These are phyloP conservation scores for Rhizodiscina lignyota DNA, from an alignment of 495 filamentous ascomycete genomes.

Conservation along the genomic window DNA sequence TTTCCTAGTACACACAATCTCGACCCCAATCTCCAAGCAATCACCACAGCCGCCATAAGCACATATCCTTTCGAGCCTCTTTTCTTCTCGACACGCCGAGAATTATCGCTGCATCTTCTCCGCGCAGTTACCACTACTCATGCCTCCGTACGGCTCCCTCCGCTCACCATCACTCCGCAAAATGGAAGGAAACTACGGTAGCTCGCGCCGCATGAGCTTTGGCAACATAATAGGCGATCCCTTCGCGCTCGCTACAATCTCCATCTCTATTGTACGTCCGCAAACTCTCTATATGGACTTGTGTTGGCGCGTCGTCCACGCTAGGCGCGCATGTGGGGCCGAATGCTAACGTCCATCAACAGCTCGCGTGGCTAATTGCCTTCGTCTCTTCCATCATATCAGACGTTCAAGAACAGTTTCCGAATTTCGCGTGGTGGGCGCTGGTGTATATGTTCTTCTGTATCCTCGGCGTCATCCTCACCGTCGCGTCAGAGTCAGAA, in stretches of 20 bases:
- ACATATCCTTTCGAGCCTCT: too few relatives aligned
- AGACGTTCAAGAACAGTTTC: slow-evolving; percentile 38
- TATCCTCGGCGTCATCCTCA: slow-evolving; percentile 61
- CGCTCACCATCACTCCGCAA: slow-evolving; percentile 62
- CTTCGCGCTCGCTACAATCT: slow-evolving; percentile 86
- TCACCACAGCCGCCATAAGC: too few relatives aligned
- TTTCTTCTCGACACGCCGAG: too few relatives aligned
- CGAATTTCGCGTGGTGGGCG: slow-evolving; percentile 83
- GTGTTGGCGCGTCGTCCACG: not conserved
- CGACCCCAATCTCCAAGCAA: too few relatives aligned
- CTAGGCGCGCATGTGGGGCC: slow-evolving; percentile 2
- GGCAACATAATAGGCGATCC: slow-evolving; percentile 91
- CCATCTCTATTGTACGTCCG: slow-evolving; percentile 71
- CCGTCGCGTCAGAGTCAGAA: slow-evolving; percentile 65
- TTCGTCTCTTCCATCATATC: slow-evolving; percentile 71
- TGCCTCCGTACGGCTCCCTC: slow-evolving; percentile 59
- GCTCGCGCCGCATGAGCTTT: slow-evolving; percentile 43
- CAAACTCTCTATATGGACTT: not conserved
- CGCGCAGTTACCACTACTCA: too few relatives aligned
- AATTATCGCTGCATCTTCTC: too few relatives aligned
- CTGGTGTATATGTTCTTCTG: slow-evolving; percentile 69
- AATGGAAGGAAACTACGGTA: slow-evolving; percentile 51
- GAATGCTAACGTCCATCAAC: slow-evolving; percentile 4
- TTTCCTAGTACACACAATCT: too few relatives aligned
- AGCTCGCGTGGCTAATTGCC: slow-evolving; percentile 91